phyloP scores from a whole-genome alignment of 1,284 basidiomycete genomes.

The Takashimella tepidaria region DNA sequence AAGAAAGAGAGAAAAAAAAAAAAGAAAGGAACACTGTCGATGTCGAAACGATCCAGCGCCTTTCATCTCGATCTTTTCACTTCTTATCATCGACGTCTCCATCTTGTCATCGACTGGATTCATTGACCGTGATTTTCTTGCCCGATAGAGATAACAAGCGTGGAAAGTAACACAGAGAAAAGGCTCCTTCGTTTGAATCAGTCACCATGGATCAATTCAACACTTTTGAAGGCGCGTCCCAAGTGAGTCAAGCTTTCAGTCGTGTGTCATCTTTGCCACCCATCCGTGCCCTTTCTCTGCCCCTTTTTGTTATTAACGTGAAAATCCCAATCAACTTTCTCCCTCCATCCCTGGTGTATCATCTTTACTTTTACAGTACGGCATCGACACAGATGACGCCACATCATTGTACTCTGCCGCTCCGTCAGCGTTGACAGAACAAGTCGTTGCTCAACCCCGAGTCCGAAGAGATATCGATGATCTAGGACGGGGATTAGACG shows the following conservation, averaged over 20 bases:
- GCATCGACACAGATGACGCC: conserved; percentile 68
- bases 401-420: conserved; percentile 60
- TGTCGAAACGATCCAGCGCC: background rate
- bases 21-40: background rate
- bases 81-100: too few species aligned
- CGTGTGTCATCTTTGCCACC: background rate
- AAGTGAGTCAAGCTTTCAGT: conserved; percentile 38
- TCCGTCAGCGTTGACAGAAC: conserved; percentile 50
- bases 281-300: background rate
- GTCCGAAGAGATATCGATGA: conserved; percentile 1
- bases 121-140: background rate
- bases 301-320: background rate
- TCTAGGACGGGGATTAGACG: conserved; percentile 17
- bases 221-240: conserved; percentile 63
- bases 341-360: conserved; percentile 59
- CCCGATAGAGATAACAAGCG: background rate
- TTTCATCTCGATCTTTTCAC: background rate
- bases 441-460: conserved; percentile 6
- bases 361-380: conserved; percentile 52
- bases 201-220: conserved; percentile 71
- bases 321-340: conserved; percentile 24
- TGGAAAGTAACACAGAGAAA: background rate
- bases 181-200: conserved; percentile 1
- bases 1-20: conserved; percentile 1
- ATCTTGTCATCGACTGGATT: background rate